These are phyloP conservation scores for Lentinula sp. DNA, from an alignment of 768 basidiomycete species.

Conservation along the genomic window DNA sequence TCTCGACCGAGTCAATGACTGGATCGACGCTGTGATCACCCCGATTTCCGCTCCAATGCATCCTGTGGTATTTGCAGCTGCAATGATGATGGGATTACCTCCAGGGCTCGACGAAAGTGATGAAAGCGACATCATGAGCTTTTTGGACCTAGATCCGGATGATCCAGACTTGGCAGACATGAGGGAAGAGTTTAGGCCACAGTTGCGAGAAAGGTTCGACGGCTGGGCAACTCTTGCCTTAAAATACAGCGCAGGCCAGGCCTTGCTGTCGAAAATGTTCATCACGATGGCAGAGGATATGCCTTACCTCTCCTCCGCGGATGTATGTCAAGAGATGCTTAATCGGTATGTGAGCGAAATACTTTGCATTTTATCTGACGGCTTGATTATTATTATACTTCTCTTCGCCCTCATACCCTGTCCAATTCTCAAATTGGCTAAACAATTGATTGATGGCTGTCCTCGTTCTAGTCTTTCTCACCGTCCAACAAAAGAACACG, in stretches of 20 bases:
- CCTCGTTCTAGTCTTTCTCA: constrained; percentile 38
- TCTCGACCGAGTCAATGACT: constrained; percentile 29
- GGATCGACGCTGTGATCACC: constrained; percentile 36
- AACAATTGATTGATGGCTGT: neutral
- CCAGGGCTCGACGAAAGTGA: constrained; percentile 21
- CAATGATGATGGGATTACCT: constrained; percentile 42
- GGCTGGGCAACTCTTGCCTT: constrained; percentile 44
- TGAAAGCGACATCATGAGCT: constrained; percentile 26
- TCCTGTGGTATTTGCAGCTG: constrained; percentile 35
- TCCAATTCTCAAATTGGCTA: neutral
- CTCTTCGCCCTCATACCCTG: neutral
- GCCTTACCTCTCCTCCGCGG: neutral
- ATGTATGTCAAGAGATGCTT: neutral
- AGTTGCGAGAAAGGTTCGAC: constrained; percentile 48
- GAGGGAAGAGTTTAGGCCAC: constrained; percentile 54
- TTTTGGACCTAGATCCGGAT: constrained; percentile 36
- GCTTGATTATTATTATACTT: neutral
- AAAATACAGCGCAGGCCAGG: constrained; percentile 30
- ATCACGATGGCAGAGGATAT: constrained; percentile 30
- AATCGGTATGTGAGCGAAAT: constrained; percentile 21
- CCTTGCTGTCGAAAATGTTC: constrained; percentile 34
- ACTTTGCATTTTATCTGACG: neutral
- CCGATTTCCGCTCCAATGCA: constrained; percentile 24
- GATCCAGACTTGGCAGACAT: constrained; percentile 58
- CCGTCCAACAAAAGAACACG: constrained; percentile 44